These are phyloP conservation scores for Polychaeton citri DNA, from an alignment of 2,329 filamentous ascomycete species.

Conservation along the genomic window DNA sequence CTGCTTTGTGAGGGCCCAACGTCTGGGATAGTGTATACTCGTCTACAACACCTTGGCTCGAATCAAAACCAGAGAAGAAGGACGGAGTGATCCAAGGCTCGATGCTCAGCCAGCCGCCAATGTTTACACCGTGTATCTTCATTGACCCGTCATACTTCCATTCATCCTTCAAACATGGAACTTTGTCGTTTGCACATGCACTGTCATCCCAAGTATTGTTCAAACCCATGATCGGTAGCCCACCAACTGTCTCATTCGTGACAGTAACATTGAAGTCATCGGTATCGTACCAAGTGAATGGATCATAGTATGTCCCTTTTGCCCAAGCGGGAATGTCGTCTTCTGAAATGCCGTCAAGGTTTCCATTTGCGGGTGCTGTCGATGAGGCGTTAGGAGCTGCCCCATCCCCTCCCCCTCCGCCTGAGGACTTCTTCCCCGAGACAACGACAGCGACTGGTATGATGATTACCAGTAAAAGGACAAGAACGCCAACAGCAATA, in stretches of 20 bases:
- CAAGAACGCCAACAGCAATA: constrained; percentile 25
- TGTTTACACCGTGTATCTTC: constrained; percentile 78
- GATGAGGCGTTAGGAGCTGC: constrained; percentile 10
- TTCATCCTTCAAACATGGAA: constrained; percentile 59
- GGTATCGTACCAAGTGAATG: constrained; percentile 84
- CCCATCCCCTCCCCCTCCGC: constrained; percentile 3
- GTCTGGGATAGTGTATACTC: constrained; percentile 68
- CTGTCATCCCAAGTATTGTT: constrained; percentile 78
- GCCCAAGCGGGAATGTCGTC: constrained; percentile 40
- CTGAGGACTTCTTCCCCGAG: constrained; percentile 27
- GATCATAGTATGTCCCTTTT: constrained; percentile 68
- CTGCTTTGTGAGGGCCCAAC: constrained; percentile 53
- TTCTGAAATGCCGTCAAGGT: constrained; percentile 31
- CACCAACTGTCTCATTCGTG: constrained; percentile 70
- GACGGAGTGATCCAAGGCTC: constrained; percentile 96
- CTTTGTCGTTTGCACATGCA: constrained; percentile 60
- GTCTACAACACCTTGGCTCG: constrained; percentile 58
- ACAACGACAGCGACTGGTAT: constrained; percentile 34
- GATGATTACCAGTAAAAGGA: constrained; percentile 32
- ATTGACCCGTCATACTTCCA: constrained; percentile 63
- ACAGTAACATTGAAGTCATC: constrained; percentile 89
- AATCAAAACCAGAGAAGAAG: constrained; percentile 58
- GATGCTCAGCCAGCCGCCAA: constrained; percentile 86
- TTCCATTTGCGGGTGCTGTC: constrained; percentile 28
- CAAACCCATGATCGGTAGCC: constrained; percentile 81